phyloP scores from a whole-genome alignment of 2,329 filamentous ascomycete genomes.

The Botrytis sinoallii region DNA sequence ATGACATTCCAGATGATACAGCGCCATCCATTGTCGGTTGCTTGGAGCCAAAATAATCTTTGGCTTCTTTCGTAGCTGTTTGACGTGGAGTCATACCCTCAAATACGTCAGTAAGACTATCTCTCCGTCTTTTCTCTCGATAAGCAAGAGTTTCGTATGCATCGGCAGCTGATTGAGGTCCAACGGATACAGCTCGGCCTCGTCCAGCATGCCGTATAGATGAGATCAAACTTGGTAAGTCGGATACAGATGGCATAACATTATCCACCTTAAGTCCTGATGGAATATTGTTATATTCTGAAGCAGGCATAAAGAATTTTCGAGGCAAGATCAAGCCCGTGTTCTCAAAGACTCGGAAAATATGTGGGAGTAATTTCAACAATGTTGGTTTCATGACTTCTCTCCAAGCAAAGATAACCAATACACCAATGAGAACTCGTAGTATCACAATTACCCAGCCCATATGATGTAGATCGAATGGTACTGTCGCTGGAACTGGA shows the following conservation, averaged over 20 bases:
- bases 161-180: conserved; percentile 93
- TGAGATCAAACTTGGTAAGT: conserved; percentile 77
- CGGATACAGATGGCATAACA: conserved; percentile 83
- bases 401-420: conserved; percentile 85
- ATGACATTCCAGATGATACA: conserved; percentile 43
- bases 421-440: conserved; percentile 74
- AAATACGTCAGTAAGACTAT: conserved; percentile 45
- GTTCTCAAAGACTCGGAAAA: conserved; percentile 83
- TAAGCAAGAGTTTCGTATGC: conserved; percentile 95
- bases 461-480: conserved; percentile 63
- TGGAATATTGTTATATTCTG: conserved; percentile 84
- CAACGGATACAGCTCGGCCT: conserved; percentile 80
- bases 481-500: conserved; percentile 55
- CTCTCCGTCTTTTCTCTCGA: conserved; percentile 66
- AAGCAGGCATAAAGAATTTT: conserved; percentile 86
- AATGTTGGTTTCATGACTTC: conserved; percentile 83
- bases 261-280: conserved; percentile 74
- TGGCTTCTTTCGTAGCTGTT: conserved; percentile 10
- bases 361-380: conserved; percentile 72
- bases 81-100: conserved; percentile 25
- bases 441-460: conserved; percentile 61
- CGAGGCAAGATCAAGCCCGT: conserved; percentile 77
- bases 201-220: conserved; percentile 76
- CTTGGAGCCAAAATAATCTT: conserved; percentile 22
- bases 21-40: conserved; percentile 28